Conservation (phyloP, 805 yeast genomes). For the Geotrichum ghanense region DNA sequence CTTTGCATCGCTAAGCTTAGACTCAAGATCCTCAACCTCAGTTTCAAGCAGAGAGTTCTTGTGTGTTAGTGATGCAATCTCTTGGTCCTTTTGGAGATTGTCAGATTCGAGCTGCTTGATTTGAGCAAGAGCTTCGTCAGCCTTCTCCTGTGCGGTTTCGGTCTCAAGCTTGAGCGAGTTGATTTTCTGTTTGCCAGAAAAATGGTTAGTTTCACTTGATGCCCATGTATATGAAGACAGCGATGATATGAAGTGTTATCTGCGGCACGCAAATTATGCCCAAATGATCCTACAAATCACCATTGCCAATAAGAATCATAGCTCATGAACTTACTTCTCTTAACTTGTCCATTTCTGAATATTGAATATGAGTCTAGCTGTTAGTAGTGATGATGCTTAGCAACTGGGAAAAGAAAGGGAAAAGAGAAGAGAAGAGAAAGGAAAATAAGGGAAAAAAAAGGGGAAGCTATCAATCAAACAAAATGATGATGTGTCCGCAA, state of each 20-base stretch:
- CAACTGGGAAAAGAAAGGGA: too few species aligned
- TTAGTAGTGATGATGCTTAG: too few species aligned
- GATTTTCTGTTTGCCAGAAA: constrained; percentile 45
- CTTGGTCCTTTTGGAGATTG: constrained; percentile 84
- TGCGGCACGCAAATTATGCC: too few species aligned
- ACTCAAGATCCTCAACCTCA: constrained; percentile 62
- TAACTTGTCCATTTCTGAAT: constrained; percentile 50
- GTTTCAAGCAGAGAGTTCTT: constrained; percentile 84
- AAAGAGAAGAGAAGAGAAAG: too few species aligned
- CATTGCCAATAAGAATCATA: too few species aligned
- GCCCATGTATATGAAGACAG: too few species aligned
- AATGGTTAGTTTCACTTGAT: constrained; percentile 7
- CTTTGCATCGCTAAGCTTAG: constrained; percentile 63
- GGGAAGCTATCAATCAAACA: too few species aligned
- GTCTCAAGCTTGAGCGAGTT: constrained; percentile 86
- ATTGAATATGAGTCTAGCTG: too few species aligned
- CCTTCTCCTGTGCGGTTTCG: constrained; percentile 94
- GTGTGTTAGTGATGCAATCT: constrained; percentile 83
- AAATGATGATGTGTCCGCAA: too few species aligned
- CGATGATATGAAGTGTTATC: too few species aligned
- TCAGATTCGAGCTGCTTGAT: constrained; percentile 91
- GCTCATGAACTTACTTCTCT: constrained; percentile 38
- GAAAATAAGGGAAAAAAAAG: too few species aligned
- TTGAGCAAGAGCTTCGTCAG: constrained; percentile 72
- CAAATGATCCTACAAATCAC: too few species aligned